These are phyloP conservation scores for Trichophyton mentagrophytes DNA, from an alignment of 2,329 filamentous ascomycete genomes.

Conservation along the genomic window DNA sequence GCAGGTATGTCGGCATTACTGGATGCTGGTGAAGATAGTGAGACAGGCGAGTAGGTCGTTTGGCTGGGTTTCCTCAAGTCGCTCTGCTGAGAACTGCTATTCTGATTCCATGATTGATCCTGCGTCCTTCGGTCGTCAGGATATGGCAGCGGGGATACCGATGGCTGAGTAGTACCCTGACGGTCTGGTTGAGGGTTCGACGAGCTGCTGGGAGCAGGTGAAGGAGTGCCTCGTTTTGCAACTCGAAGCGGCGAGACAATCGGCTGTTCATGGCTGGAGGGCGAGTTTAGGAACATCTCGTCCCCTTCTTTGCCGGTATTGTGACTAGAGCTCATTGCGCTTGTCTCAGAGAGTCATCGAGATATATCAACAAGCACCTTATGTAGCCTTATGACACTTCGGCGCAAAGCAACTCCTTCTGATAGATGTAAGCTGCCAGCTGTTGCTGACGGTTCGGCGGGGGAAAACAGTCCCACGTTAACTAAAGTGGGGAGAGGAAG, in stretches of 20 bases:
- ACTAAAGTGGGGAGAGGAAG: neutral
- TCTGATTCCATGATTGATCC: constrained; percentile 25
- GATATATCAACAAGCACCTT: neutral
- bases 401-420: neutral
- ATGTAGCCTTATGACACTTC: neutral
- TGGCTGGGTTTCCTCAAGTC: constrained; percentile 11
- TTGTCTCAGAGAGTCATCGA: neutral
- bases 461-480: neutral
- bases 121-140: constrained; percentile 49
- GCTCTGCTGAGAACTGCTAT: constrained; percentile 15
- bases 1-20: constrained; percentile 28
- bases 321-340: constrained; percentile 24
- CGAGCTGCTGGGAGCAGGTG: constrained; percentile 32
- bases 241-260: constrained; percentile 76
- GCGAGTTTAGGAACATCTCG: constrained; percentile 62
- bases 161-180: constrained; percentile 45
- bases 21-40: constrained; percentile 20
- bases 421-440: neutral
- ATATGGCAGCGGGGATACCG: constrained; percentile 59
- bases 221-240: constrained; percentile 61
- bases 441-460: neutral
- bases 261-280: constrained; percentile 51
- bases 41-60: constrained; percentile 14
- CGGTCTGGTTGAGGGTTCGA: constrained; percentile 15
- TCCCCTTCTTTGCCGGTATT: constrained; percentile 54